Base-by-base conservation (phyloP, 1,139 yeast species). In the Pichia sp. region DNA sequence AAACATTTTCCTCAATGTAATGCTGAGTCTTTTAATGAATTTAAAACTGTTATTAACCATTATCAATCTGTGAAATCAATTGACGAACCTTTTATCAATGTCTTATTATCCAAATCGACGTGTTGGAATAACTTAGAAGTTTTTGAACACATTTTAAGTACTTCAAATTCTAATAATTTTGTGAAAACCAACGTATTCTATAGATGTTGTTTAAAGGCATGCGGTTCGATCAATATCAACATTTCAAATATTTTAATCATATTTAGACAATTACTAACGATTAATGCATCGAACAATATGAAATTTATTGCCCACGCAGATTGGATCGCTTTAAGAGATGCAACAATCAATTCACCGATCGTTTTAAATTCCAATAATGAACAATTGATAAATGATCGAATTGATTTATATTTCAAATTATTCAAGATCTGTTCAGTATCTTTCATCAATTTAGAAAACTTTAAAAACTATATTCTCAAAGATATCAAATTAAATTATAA, bases 281-380 rank as follows among this genome's bases (percentile, higher is more conserved):
- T 71, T 49, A 73, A 81, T 54, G 86, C 81, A 50, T 61, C 65
- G 27, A 71, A 72, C 44, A 75, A 77, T 6, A 77, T 74, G 62
- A 65, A 61, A 35, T 81, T 79, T 55, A 80, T 81, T 55, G 90
- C 95, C 9, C 78, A 79, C 57, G 94, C 92, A 29, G 95, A 86
- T 65, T 85, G 95, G 92, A 81, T 90, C 41, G 85, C 95, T 1
- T 67, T 88, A 49, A 74, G 90, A 65, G 87, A 81, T 61, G 85
- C 90, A 11, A 83, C 92, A 5, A 73, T 83, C 41, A 73, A 75
- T 43, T 68, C 79, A 2, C 63, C 61, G 28, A 64, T 49, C 46
- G 50, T 60, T n/a, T 48, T 37, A 39, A 46, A 45, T n/a, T 58
- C 60, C 45, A 43, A 38, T 5, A 10, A 9, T 10, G 7, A 11